Evolutionary conservation across 805 yeast species (phyloP), one percentile per base, ranked within the genome.

Genomic region (Suhomyces canberraensis): DNA sequence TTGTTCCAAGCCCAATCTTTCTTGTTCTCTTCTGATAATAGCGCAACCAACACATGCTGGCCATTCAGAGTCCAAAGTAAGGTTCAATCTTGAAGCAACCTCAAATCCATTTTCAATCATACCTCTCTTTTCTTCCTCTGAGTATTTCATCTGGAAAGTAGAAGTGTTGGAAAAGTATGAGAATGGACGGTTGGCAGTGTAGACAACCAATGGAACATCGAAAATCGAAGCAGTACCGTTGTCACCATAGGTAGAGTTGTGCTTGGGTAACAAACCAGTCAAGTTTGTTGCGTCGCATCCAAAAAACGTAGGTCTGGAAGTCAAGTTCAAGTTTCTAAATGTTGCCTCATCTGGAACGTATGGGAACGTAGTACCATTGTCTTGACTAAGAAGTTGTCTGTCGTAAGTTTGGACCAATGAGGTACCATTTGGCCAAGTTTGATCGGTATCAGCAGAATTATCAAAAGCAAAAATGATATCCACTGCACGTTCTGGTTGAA

Each of bases 391-490:
- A 46, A 78, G 80, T 60, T 81, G 88, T 45, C 89, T 70, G 42
- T 67, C 62, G 51, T 74, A 82, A 9, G 85, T 75, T 30, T 56
- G 51, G 16, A 70, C 73, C 36, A 84, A 51, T 1, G 89, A 73
- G 3, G 77, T 48, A 33, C 90, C 91, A 51, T 76, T 71, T 22
- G 93, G 91, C 85, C 87, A 84, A 24, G 38, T 48, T 25, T 61
- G 57, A 30, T 64, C 57, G 4, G 87, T 75, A 42, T 84, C 90
- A 14, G 81, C 84, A 15, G 84, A 74, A 56, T 78, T 79, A 52
- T 82, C 82, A 51, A 59, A 78, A 0, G 90, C 82, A 45, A 85
- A 69, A 6, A 84, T 63, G 11, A 79, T 66, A 53, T 85, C 93
- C 22, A 82, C 64, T 11, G 70, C 60, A 54, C 89, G 67, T 30